phyloP scores from a whole-genome alignment of 148 eudicot species.

The Fallopia convolvulus region DNA sequence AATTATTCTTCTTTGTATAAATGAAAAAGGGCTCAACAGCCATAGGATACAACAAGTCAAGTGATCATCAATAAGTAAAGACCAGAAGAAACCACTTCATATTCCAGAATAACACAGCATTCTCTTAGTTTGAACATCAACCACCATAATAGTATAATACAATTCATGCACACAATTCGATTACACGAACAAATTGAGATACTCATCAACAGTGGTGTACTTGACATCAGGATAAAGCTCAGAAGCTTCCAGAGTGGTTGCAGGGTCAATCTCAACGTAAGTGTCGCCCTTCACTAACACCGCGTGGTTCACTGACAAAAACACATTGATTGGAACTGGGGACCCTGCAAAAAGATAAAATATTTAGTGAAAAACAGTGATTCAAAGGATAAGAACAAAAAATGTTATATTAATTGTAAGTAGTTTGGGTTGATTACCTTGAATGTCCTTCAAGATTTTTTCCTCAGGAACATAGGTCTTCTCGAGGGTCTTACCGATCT shows the following conservation, averaged over 20 bases:
- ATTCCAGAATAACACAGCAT: background rate
- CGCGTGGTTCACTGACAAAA: conserved; percentile 14
- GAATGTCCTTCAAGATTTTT: conserved; percentile 20
- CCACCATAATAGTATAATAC: background rate
- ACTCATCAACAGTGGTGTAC: conserved; percentile 19
- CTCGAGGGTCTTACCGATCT: conserved; percentile 26
- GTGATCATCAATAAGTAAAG: background rate
- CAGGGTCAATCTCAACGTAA: conserved; percentile 14
- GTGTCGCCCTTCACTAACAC: conserved; percentile 18
- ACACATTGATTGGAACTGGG: conserved; percentile 15
- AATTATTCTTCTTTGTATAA: background rate
- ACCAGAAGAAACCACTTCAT: background rate
- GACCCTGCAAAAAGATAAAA: conserved; percentile 6
- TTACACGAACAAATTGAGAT: conserved; percentile 17
- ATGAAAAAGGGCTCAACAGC: conserved; percentile 1
- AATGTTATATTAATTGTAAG: background rate
- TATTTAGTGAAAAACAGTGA: background rate
- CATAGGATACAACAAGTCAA: background rate
- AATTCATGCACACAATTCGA: background rate
- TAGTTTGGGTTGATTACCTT: conserved; percentile 7
- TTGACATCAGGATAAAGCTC: conserved; percentile 18
- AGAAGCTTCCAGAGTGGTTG: conserved; percentile 5
- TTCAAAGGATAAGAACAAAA: background rate
- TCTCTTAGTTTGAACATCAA: background rate
- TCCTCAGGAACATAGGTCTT: conserved; percentile 23